Evolutionary conservation across 306 rosid species (phyloP), one percentile per base, ranked within the genome.

Genomic region (Castanopsis chinensis): DNA sequence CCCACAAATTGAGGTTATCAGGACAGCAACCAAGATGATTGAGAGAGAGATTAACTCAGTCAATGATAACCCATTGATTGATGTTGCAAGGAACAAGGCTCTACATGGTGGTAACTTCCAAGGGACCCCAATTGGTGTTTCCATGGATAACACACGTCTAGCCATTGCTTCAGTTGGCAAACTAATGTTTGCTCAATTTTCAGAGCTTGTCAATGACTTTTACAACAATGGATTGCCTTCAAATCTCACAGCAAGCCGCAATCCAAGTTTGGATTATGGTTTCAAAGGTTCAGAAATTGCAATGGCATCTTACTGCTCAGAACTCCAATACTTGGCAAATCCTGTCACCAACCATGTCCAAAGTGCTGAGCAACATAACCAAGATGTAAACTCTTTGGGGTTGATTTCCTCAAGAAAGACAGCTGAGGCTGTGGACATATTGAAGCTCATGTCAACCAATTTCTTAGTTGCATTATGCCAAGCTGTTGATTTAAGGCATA

Each of bases 361-460:
- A 37, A 94, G 98, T 79, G 98, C 98, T 2, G 98, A 94, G 72
- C 98, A 94, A 71, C 98, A 94, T 51, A 94, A 94, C 85, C 98
- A 94, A 71, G 98, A 94, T 65, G 98, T 94, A 21, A 94, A 94
- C 87, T 94, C 98, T 12, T 78, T 94, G 71, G 98, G 98, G 1
- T 79, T 94, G 60, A 88, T 94, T 72, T 92, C 98, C 0, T 77
- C 97, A 3, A 83, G 98, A 69, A 94, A 94, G 45, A 91, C 98
- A 19, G 85, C 87, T 0, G 98, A 94, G 86, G 89, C 98, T 1
- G 82, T 94, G 1, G 98, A 94, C 21, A 85, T 94, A 13, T 67
- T 91, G 79, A 89, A 88, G 80, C 91, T 94, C 56, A 94, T 94
- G 98, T 92, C 98, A 1, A 80, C 98, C 25, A 91, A 97, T n/a